phyloP scores from a whole-genome alignment of 495 filamentous ascomycete genomes.

The Aspergillus sparsus region DNA sequence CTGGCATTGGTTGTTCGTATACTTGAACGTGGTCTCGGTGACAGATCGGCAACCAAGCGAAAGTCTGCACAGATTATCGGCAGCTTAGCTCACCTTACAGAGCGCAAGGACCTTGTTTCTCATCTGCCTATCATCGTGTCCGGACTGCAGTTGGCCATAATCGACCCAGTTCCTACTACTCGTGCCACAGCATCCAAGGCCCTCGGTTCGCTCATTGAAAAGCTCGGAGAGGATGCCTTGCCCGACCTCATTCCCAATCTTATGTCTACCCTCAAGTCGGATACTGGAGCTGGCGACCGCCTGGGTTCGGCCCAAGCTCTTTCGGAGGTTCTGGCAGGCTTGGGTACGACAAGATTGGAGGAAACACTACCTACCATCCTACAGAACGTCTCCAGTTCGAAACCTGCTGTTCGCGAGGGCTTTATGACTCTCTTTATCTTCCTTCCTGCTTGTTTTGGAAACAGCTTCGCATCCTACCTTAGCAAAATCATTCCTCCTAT shows the following conservation, averaged over 20 bases:
- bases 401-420: constrained; percentile 87
- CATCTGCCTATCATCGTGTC: constrained; percentile 93
- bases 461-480: constrained; percentile 95
- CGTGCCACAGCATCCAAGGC: constrained; percentile 95
- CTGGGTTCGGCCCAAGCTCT: constrained; percentile 96
- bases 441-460: constrained; percentile 97
- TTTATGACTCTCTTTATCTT: constrained; percentile 99
- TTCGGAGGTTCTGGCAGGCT: constrained; percentile 90
- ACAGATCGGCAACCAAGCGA: constrained; percentile 89
- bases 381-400: constrained; percentile 91
- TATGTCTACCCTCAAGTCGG: constrained; percentile 96
- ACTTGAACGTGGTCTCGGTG: constrained; percentile 85
- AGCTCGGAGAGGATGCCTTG: constrained; percentile 93
- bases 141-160: constrained; percentile 82
- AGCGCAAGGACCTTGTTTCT: constrained; percentile 86
- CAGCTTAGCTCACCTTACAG: constrained; percentile 93
- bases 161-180: constrained; percentile 96
- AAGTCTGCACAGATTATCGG: constrained; percentile 97
- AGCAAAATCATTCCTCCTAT: constrained; percentile 96
- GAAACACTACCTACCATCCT: constrained; percentile 96
- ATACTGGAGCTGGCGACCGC: constrained; percentile 92
- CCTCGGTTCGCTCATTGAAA: constrained; percentile 91
- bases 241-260: constrained; percentile 97
- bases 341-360: constrained; percentile 88
- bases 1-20: constrained; percentile 93